Evolutionary conservation across 305 asterid genomes (phyloP).

Genomic region (Solanum hybrid): DNA sequence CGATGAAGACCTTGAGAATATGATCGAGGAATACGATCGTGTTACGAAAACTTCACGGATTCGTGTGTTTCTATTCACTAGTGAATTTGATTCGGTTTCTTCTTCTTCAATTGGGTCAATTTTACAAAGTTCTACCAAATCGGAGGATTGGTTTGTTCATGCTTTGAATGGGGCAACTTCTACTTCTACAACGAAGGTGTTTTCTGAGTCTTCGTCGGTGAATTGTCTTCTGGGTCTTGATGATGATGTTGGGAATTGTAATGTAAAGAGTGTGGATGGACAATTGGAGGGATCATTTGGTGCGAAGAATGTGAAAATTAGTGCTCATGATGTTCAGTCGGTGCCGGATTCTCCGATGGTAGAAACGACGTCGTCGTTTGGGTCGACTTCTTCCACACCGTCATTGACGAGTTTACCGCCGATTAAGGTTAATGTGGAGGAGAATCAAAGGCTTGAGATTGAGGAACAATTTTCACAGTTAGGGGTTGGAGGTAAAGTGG

Average conservation of each 20-base stretch:
- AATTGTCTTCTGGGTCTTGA: conserved; percentile 81
- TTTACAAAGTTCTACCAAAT: conserved; percentile 51
- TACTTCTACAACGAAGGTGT: conserved; percentile 31
- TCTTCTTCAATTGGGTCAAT: conserved; percentile 20
- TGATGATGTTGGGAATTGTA: conserved; percentile 36
- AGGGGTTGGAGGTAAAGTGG: conserved; percentile 33
- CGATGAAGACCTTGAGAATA: conserved; percentile 76
- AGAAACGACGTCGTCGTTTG: conserved; percentile 74
- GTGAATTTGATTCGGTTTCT: conserved; percentile 24
- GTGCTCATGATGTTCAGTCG: conserved; percentile 52
- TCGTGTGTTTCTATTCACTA: conserved; percentile 55
- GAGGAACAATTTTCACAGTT: conserved; percentile 79
- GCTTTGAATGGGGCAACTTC: conserved; percentile 58
- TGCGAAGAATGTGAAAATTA: conserved; percentile 20
- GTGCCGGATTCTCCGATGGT: conserved; percentile 76
- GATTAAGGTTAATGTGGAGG: conserved; percentile 56
- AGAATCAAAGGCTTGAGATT: conserved; percentile 44
- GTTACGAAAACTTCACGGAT: conserved; percentile 43
- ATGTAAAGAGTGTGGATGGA: conserved; percentile 12
- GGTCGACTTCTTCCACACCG: conserved; percentile 70
- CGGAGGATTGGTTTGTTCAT: conserved; percentile 74
- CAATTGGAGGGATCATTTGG: conserved; percentile 28
- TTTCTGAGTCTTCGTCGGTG: conserved; percentile 70
- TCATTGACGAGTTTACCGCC: conserved; percentile 68
- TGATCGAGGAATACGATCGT: conserved; percentile 85